Percentiles rank a stretch among this genome's conserved stretches.
Evolutionary conservation across 306 rosid genomes (phyloP).

Genomic region (Clitoria ternatea): DNA sequence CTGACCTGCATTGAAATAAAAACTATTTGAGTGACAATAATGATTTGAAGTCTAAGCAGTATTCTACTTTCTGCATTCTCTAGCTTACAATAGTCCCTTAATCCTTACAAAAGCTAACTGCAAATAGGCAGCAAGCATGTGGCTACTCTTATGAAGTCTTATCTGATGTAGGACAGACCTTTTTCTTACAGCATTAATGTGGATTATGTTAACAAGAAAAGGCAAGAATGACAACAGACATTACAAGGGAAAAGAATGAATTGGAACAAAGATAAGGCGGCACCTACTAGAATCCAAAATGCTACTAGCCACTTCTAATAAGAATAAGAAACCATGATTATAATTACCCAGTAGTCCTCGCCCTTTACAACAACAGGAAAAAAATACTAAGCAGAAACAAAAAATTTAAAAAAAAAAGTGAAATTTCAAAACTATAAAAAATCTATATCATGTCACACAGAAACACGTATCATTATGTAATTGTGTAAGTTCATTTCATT

Average conservation of each 20-base stretch:
- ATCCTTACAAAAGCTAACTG: background rate
- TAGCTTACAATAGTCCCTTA: background rate
- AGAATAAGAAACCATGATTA: background rate
- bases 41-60: background rate
- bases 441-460: no score
- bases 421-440: no score
- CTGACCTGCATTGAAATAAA: slow-evolving; percentile 49
- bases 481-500: no score
- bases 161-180: background rate
- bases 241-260: background rate
- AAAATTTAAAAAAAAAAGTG: no score
- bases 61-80: background rate
- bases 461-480: no score
- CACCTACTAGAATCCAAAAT: background rate
- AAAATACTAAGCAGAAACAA: background rate
- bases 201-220: background rate
- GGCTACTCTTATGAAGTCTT: background rate
- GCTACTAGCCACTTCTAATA: background rate
- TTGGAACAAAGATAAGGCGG: background rate
- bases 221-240: background rate
- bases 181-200: background rate
- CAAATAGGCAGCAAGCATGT: background rate
- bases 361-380: background rate
- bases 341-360: background rate
- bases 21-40: background rate